A percentile compares a stretch with the other conserved stretches of the same genome.
Evolutionary conservation across 768 basidiomycete species (phyloP).

Genomic region (Leccinum subtestaceum): DNA sequence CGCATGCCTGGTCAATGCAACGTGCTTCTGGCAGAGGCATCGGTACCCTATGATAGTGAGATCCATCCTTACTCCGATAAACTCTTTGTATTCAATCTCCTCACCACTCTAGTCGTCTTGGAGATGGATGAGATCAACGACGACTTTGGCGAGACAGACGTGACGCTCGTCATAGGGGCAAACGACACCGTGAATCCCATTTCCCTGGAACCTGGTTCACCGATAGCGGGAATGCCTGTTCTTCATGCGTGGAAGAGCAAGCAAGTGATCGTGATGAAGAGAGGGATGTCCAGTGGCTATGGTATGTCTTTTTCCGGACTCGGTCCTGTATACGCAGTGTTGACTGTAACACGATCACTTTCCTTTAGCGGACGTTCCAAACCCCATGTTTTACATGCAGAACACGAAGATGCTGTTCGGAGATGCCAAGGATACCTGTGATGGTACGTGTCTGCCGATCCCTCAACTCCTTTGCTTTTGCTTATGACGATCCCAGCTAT

Average conservation of each 20-base stretch:
- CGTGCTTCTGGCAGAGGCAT: slow-evolving; percentile 86
- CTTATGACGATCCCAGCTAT: slow-evolving; percentile 40
- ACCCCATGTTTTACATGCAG: slow-evolving; percentile 92
- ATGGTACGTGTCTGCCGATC: slow-evolving; percentile 47
- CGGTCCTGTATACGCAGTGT: background rate
- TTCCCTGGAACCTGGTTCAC: slow-evolving; percentile 79
- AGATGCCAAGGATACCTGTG: slow-evolving; percentile 88
- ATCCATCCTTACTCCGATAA: slow-evolving; percentile 3
- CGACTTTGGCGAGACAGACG: slow-evolving; percentile 83
- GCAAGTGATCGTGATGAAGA: slow-evolving; percentile 90
- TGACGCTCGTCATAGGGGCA: slow-evolving; percentile 89
- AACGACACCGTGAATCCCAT: slow-evolving; percentile 94
- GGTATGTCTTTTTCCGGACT: slow-evolving; percentile 41
- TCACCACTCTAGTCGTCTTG: slow-evolving; percentile 57
- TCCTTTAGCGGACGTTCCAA: slow-evolving; percentile 76
- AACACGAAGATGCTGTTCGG: slow-evolving; percentile 91
- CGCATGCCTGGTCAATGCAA: slow-evolving; percentile 95
- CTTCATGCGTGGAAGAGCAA: slow-evolving; percentile 93
- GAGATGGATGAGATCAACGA: slow-evolving; percentile 97
- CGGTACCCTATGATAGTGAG: slow-evolving; percentile 86
- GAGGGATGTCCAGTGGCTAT: slow-evolving; percentile 85
- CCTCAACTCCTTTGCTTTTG: background rate
- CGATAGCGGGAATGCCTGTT: slow-evolving; percentile 92
- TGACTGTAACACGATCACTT: background rate
- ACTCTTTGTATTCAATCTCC: background rate